A percentile compares a stretch with the other conserved stretches of the same genome.
Evolutionary conservation across 1,284 basidiomycete species (phyloP).

Genomic region (Rhodotorula sp.): DNA sequence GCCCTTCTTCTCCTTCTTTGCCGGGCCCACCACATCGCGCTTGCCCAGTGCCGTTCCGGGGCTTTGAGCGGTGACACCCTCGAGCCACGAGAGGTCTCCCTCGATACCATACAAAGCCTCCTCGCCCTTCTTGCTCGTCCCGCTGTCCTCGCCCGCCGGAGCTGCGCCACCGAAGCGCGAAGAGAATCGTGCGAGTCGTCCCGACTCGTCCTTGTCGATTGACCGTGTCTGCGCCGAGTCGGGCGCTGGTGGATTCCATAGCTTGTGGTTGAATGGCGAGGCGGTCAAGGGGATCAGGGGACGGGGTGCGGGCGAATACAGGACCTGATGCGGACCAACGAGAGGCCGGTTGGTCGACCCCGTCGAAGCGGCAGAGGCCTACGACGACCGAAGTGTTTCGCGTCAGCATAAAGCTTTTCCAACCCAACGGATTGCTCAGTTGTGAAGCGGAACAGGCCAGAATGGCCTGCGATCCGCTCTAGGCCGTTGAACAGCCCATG

Average conservation of each 20-base stretch:
- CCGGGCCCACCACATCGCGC: slow-evolving; percentile 29
- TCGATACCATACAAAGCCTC: slow-evolving; percentile 25
- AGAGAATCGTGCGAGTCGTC: slow-evolving; percentile 32
- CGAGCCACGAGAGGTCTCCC: slow-evolving; percentile 33
- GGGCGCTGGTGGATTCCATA: slow-evolving; percentile 41
- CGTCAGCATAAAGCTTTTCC: too few species aligned
- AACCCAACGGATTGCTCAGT: neutral
- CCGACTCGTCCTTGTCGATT: slow-evolving; percentile 38
- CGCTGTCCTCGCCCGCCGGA: neutral
- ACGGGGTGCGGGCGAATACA: slow-evolving; percentile 35
- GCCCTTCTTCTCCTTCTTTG: slow-evolving; percentile 30
- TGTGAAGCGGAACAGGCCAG: neutral
- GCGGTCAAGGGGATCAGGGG: slow-evolving; percentile 37
- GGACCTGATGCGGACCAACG: slow-evolving; percentile 30
- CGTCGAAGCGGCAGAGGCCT: neutral
- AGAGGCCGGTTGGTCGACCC: slow-evolving; percentile 7
- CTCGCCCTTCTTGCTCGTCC: slow-evolving; percentile 6
- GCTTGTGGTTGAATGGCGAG: slow-evolving; percentile 37
- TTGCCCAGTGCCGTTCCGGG: slow-evolving; percentile 29
- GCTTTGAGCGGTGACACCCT: slow-evolving; percentile 31
- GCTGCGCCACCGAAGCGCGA: slow-evolving; percentile 16
- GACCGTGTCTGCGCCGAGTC: slow-evolving; percentile 23
- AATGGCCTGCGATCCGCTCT: neutral
- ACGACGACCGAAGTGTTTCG: too few species aligned
- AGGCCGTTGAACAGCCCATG: too few species aligned